phyloP scores from a whole-genome alignment of 2,329 filamentous ascomycete genomes.

The Penicillium sp. region DNA sequence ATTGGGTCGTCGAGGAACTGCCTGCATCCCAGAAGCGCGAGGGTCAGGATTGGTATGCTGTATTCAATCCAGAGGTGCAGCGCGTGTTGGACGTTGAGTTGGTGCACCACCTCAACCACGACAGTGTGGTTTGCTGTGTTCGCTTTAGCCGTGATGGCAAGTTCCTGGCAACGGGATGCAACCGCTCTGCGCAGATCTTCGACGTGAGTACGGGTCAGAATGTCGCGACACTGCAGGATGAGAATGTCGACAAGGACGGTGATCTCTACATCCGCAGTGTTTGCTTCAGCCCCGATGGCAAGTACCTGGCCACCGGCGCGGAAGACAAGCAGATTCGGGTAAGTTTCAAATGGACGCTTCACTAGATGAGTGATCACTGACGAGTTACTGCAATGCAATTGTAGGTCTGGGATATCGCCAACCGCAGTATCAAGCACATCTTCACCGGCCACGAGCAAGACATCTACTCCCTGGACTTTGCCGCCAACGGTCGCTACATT shows the following conservation, averaged over 20 bases:
- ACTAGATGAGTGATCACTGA: slow-evolving; percentile 3
- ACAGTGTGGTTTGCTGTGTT: slow-evolving; percentile 97
- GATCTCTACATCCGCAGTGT: slow-evolving; percentile 97
- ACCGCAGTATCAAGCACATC: slow-evolving; percentile 77
- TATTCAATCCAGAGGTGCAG: slow-evolving; percentile 89
- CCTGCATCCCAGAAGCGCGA: slow-evolving; percentile 84
- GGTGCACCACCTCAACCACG: slow-evolving; percentile 85
- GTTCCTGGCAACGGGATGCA: slow-evolving; percentile 94
- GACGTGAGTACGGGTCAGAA: slow-evolving; percentile 83
- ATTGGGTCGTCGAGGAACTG: slow-evolving; percentile 79
- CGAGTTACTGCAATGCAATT: slow-evolving; percentile 6
- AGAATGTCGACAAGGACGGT: slow-evolving; percentile 76
- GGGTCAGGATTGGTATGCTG: slow-evolving; percentile 87
- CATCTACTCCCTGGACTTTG: slow-evolving; percentile 95
- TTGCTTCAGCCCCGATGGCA: slow-evolving; percentile 95
- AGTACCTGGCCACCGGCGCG: slow-evolving; percentile 88
- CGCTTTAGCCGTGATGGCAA: slow-evolving; percentile 94
- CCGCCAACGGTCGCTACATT: slow-evolving; percentile 86
- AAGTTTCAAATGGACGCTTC: slow-evolving; percentile 35
- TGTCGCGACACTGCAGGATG: slow-evolving; percentile 84
- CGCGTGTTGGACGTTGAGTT: slow-evolving; percentile 89
- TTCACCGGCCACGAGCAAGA: slow-evolving; percentile 98
- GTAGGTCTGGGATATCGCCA: slow-evolving; percentile 90
- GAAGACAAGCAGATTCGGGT: slow-evolving; percentile 96
- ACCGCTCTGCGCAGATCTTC: slow-evolving; percentile 98